A percentile compares a stretch with the other conserved stretches of the same genome.
These are phyloP conservation scores for Claviceps sp. DNA, from an alignment of 2,329 filamentous ascomycete species.

Conservation along the genomic window DNA sequence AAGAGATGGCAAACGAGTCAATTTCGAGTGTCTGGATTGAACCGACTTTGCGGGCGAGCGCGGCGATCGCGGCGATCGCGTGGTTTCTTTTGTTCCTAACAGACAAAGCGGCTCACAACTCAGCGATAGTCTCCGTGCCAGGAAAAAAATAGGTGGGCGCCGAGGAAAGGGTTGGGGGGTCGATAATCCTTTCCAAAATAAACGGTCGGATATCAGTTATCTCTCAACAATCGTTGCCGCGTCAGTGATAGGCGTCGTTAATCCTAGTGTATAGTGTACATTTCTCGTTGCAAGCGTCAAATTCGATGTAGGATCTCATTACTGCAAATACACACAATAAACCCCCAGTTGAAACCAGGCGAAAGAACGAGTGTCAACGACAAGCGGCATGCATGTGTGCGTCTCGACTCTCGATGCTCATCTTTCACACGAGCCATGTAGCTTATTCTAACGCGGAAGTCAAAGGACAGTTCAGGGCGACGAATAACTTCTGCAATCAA, in stretches of 20 bases:
- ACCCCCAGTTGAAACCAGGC: too few species aligned
- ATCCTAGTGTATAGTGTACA: constrained; percentile 21
- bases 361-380: too few species aligned
- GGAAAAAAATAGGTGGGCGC: neutral
- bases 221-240: too few species aligned
- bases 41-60: neutral
- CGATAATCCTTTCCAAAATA: neutral
- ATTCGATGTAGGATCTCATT: constrained; percentile 17
- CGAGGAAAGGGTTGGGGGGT: neutral
- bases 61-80: neutral
- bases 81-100: neutral
- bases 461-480: too few species aligned
- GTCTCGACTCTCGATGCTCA: too few species aligned
- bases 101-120: neutral
- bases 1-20: neutral
- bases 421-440: too few species aligned
- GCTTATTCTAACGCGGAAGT: too few species aligned
- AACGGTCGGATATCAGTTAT: too few species aligned
- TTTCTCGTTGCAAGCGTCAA: constrained; percentile 20
- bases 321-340: constrained; percentile 3
- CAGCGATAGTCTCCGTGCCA: neutral
- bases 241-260: constrained; percentile 9
- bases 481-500: too few species aligned
- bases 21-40: neutral
- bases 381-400: too few species aligned